phyloP scores from a whole-genome alignment of 495 filamentous ascomycete genomes.

The Podospora didyma region DNA sequence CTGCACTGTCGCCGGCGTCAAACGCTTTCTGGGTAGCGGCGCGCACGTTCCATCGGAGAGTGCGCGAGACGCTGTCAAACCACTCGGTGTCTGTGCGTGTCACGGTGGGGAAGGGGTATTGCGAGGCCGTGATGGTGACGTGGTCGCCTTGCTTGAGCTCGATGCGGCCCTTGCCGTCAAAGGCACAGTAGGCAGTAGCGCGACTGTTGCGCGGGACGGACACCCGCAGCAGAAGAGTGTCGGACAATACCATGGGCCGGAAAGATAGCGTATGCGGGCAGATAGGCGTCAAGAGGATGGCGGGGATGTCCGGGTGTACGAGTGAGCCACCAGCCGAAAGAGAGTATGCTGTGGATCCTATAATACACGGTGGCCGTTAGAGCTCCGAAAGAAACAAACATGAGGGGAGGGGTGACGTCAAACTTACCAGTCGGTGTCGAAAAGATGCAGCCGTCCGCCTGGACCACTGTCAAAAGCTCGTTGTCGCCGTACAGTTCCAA shows the following conservation, averaged over 20 bases:
- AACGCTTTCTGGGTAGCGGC: conserved; percentile 83
- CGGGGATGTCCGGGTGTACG: conserved; percentile 94
- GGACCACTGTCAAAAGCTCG: conserved; percentile 86
- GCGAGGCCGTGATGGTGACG: conserved; percentile 88
- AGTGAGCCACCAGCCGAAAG: conserved; percentile 93
- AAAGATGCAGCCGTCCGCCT: conserved; percentile 96
- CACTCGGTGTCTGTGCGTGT: conserved; percentile 77
- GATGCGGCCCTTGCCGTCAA: conserved; percentile 92
- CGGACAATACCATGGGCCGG: conserved; percentile 97
- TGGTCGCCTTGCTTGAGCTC: conserved; percentile 90
- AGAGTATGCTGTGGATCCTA: conserved; percentile 88
- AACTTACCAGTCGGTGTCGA: conserved; percentile 81
- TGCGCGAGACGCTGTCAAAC: conserved; percentile 90
- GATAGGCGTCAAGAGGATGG: conserved; percentile 95
- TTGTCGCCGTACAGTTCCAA: conserved; percentile 92
- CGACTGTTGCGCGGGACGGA: conserved; percentile 79
- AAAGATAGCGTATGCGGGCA: conserved; percentile 96
- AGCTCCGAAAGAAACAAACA: background rate
- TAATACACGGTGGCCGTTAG: conserved; percentile 1
- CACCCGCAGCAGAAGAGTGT: conserved; percentile 84
- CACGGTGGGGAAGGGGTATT: conserved; percentile 95
- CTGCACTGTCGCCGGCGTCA: conserved; percentile 39
- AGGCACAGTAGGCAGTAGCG: conserved; percentile 89
- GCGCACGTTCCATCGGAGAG: conserved; percentile 88
- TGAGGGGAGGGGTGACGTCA: background rate